Evolutionary conservation across 2,329 filamentous ascomycete genomes (phyloP), one percentile per base, ranked within the genome.

Genomic region (Penicillium sp.): DNA sequence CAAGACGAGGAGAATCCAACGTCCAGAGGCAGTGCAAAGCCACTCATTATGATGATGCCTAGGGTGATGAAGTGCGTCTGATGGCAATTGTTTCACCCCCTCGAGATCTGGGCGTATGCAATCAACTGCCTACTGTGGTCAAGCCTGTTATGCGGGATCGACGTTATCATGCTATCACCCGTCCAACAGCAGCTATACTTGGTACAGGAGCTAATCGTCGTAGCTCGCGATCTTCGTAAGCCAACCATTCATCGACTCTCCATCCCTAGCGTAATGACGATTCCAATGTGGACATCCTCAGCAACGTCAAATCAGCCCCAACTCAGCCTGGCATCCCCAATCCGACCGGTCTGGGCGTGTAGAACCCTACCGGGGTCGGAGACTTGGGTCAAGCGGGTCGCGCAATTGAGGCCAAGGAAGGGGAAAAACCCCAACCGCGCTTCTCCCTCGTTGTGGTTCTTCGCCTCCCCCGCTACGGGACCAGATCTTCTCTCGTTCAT

Each of bases 331-430:
- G 40, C 42, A 26, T 30, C 45, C 45, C 45, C 45, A 30, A 48
- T 48, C 45, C 26, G 45, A 48, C 45, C 45, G 45, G 45, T 28
- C 25, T 30, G 45, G 45, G 45, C 45, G 45, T 48, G 25, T 30
- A n/a, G 4, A 46, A 5, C n/a, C 6, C 11, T 14, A 6, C n/a
- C 28, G 14, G 35, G 46, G 46, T 35, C 22, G n/a, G 16, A 35
- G 30, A 33, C 30, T 33, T 11, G 30, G 30, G 10, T 4, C 30
- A 33, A 33, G 46, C 46, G 46, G 46, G 46, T 35, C 46, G 30
- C 46, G 46, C 46, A 51, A 51, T n/a, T 11, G 14, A n/a, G n/a
- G 28, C 46, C 46, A 51, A 51, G 46, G n/a, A 33, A 51, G n/a
- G 26, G 19, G 28, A 6, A 33, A 35, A 22, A n/a, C 6, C n/a